phyloP scores from a whole-genome alignment of 2,329 filamentous ascomycete genomes.

The Ophiostoma ulmi region DNA sequence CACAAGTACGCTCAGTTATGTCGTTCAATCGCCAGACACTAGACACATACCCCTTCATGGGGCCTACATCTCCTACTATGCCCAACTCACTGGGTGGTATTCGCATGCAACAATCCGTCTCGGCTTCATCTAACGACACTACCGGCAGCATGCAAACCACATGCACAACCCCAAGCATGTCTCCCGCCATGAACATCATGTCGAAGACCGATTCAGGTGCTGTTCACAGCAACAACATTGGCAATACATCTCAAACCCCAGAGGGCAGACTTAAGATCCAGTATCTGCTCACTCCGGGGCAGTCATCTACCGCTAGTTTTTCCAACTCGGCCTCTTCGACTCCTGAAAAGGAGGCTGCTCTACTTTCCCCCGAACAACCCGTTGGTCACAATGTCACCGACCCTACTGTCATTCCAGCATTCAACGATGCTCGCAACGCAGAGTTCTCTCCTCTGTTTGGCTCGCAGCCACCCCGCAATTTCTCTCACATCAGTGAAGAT shows the following conservation, averaged over 20 bases:
- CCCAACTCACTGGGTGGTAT: slow-evolving; percentile 16
- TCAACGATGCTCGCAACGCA: not conserved
- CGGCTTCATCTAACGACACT: slow-evolving; percentile 14
- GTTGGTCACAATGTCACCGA: not conserved
- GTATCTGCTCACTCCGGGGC: slow-evolving; percentile 6
- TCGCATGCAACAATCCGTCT: slow-evolving; percentile 26
- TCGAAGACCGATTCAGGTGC: not conserved
- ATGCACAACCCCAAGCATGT: slow-evolving; percentile 11
- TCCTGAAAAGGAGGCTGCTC: not conserved
- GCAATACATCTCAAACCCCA: not conserved
- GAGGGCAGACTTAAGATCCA: slow-evolving; percentile 7
- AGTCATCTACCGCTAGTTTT: not conserved
- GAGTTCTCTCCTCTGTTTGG: not conserved
- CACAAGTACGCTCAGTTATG: not conserved
- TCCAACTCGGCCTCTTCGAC: not conserved
- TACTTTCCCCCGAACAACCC: not conserved
- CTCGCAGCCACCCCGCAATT: not conserved
- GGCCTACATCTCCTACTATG: not conserved
- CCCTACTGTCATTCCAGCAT: slow-evolving; percentile 7
- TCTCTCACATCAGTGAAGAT: not conserved
- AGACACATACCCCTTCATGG: not conserved
- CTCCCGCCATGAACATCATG: slow-evolving; percentile 8
- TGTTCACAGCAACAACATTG: not conserved
- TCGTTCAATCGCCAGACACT: not conserved
- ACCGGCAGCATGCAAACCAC: slow-evolving; percentile 10